Percentiles rank a stretch among this genome's conserved stretches.
Evolutionary conservation across 2,329 filamentous ascomycete species (phyloP).

Genomic region (Neopestalotiopsis clavispora): DNA sequence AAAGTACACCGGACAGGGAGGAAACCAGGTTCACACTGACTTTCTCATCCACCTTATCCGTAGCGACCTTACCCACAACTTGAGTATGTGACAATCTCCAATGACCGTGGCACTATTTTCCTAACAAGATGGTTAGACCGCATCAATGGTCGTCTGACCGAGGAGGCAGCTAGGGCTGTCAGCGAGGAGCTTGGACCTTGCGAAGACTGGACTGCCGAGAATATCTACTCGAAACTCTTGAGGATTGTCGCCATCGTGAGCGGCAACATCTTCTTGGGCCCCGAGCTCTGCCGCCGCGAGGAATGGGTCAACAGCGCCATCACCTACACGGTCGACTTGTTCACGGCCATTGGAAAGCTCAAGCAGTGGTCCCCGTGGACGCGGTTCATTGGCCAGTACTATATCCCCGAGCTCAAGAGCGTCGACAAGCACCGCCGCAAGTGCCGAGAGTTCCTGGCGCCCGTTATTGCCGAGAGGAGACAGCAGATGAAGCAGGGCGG

Average conservation of each 20-base stretch:
- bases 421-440: slow-evolving; percentile 37
- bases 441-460: slow-evolving; percentile 31
- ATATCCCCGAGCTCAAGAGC: slow-evolving; percentile 40
- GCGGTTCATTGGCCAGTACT: slow-evolving; percentile 37
- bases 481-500: slow-evolving; percentile 26
- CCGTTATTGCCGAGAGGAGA: slow-evolving; percentile 38
- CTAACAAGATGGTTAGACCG: slow-evolving; percentile 22
- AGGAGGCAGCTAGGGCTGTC: slow-evolving; percentile 42
- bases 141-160: slow-evolving; percentile 43
- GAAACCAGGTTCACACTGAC: slow-evolving; percentile 6
- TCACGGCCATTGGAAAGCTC: slow-evolving; percentile 36
- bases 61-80: slow-evolving; percentile 27
- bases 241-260: slow-evolving; percentile 52
- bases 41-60: slow-evolving; percentile 29
- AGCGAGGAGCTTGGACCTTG: slow-evolving; percentile 39
- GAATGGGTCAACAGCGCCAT: slow-evolving; percentile 51
- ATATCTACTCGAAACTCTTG: slow-evolving; percentile 45
- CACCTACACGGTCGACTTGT: slow-evolving; percentile 50
- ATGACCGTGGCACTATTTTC: background rate
- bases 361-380: slow-evolving; percentile 35
- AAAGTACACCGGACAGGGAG: slow-evolving; percentile 23
- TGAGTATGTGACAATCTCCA: slow-evolving; percentile 25
- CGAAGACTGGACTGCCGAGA: slow-evolving; percentile 46
- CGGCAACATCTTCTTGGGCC: slow-evolving; percentile 52
- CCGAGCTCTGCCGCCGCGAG: slow-evolving; percentile 49